phyloP scores from a whole-genome alignment of 441 rosid genomes.

The Macaranga tanarius region DNA sequence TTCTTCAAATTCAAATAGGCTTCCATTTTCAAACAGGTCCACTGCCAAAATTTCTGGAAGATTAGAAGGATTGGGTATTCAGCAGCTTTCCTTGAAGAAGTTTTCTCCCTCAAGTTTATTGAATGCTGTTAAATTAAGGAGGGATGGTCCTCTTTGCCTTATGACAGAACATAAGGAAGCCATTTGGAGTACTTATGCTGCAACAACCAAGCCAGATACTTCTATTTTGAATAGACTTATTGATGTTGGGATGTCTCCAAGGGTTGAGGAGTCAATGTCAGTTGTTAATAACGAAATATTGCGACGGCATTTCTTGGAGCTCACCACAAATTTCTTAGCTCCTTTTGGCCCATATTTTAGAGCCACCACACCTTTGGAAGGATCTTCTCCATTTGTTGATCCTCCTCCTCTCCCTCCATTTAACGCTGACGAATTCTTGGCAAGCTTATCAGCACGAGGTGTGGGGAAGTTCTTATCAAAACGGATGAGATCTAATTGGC shows the following conservation, averaged over 20 bases:
- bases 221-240: constrained; percentile 89
- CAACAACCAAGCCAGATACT: constrained; percentile 93
- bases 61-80: constrained; percentile 71
- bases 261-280: constrained; percentile 99
- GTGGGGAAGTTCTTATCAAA: constrained; percentile 89
- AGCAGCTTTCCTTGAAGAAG: constrained; percentile 74
- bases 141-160: constrained; percentile 97
- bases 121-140: constrained; percentile 76
- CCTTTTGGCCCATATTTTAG: constrained; percentile 96
- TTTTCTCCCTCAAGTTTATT: constrained; percentile 85
- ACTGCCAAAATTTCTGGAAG: constrained; percentile 68
- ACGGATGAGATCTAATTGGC: constrained; percentile 97
- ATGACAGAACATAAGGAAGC: constrained; percentile 99
- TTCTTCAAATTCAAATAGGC: constrained; percentile 55
- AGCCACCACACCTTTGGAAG: constrained; percentile 81
- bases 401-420: constrained; percentile 85
- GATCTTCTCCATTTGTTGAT: constrained; percentile 78
- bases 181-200: constrained; percentile 78
- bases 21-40: constrained; percentile 52
- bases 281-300: constrained; percentile 95
- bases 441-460: constrained; percentile 80
- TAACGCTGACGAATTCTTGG: constrained; percentile 64
- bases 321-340: constrained; percentile 91
- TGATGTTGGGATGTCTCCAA: constrained; percentile 93
- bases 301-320: constrained; percentile 95